These are phyloP conservation scores for Monosporozyma unispora DNA, from an alignment of 805 yeast species.

Conservation along the genomic window DNA sequence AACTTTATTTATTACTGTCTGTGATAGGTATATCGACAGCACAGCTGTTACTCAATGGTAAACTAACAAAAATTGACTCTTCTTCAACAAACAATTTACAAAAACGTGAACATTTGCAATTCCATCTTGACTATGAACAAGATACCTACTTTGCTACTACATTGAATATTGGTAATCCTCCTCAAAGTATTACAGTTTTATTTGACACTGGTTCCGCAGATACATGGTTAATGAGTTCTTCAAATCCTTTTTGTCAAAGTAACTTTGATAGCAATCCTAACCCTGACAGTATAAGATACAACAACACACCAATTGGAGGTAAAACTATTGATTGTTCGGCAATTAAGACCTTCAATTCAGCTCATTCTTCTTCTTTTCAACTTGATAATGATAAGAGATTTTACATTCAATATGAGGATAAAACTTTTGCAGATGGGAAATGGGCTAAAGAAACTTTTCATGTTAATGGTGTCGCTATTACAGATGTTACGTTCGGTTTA, in stretches of 20 bases:
- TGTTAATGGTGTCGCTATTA: constrained; percentile 40
- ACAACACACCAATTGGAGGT: not conserved
- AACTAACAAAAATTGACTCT: not conserved
- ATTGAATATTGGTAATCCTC: constrained; percentile 35
- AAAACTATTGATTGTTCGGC: constrained; percentile 17
- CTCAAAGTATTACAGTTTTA: constrained; percentile 34
- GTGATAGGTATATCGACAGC: not conserved
- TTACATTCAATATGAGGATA: constrained; percentile 40
- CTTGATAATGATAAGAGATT: constrained; percentile 19
- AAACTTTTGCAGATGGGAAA: constrained; percentile 39
- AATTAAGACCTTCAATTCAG: constrained; percentile 12
- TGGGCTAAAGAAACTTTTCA: constrained; percentile 57
- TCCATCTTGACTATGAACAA: constrained; percentile 11
- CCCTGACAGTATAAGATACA: not conserved
- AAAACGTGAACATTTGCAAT: constrained; percentile 3
- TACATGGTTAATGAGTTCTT: constrained; percentile 37
- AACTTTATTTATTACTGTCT: not conserved
- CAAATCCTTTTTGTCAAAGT: constrained; percentile 24
- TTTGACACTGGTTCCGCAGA: constrained; percentile 45
- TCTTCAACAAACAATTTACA: not conserved
- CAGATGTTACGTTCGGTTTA: constrained; percentile 54
- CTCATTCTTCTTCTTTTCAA: constrained; percentile 11
- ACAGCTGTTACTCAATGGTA: not conserved
- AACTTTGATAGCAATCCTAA: not conserved
- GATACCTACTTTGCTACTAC: constrained; percentile 24